Conservation (phyloP, 352 stramenopile genomes). For the Phytophthora melonis region DNA sequence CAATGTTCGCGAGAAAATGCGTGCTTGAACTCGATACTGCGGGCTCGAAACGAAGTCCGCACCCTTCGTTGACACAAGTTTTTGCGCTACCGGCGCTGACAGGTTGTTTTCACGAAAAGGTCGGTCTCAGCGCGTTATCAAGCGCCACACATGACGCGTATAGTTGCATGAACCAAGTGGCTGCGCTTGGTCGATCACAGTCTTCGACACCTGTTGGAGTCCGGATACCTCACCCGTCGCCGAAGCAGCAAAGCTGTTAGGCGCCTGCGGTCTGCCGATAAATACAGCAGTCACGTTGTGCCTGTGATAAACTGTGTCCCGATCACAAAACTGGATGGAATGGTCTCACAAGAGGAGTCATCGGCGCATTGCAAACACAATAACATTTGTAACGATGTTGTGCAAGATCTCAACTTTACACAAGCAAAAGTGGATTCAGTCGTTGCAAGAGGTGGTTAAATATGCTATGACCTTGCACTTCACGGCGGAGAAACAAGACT, state of each 20-base stretch:
- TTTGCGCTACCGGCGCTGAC: neutral
- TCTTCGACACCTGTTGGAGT: slow-evolving; percentile 29
- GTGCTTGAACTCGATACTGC: no score
- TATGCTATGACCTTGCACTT: no score
- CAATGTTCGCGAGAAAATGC: neutral
- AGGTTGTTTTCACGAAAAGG: slow-evolving; percentile 17
- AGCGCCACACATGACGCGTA: slow-evolving; percentile 14
- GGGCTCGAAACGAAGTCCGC: neutral
- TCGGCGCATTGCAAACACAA: no score
- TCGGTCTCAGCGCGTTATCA: slow-evolving; percentile 8
- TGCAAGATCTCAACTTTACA: no score
- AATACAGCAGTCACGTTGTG: no score
- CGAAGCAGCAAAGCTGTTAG: neutral
- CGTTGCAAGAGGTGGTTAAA: no score
- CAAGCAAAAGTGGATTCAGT: no score
- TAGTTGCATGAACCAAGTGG: slow-evolving; percentile 29
- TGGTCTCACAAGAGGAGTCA: no score
- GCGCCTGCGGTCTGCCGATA: neutral
- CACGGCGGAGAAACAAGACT: no score
- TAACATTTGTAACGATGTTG: no score
- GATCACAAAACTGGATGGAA: no score
- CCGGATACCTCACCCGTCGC: slow-evolving; percentile 12
- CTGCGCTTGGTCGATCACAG: slow-evolving; percentile 13
- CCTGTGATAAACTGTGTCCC: no score
- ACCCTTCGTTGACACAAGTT: slow-evolving; percentile 2